Evolutionary conservation across 2,329 filamentous ascomycete species (phyloP).

Genomic region (Diatrype stigma): DNA sequence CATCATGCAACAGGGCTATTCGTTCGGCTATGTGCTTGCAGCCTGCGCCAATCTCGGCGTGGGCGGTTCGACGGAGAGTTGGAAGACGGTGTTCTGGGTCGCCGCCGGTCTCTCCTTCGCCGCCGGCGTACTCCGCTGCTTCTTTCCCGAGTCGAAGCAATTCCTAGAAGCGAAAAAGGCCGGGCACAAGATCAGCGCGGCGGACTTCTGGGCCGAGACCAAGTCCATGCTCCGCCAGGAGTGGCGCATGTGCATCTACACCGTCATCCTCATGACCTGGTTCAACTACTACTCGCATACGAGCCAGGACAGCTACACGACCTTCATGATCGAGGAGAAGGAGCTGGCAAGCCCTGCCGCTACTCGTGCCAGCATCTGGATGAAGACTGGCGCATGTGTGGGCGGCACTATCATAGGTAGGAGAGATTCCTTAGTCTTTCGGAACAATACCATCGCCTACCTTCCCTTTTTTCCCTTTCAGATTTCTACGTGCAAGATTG

Average conservation of each 20-base stretch:
- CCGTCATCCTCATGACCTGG: conserved; percentile 74
- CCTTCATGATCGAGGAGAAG: conserved; percentile 73
- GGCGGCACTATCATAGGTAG: conserved; percentile 63
- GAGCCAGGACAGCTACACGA: conserved; percentile 77
- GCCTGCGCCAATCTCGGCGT: conserved; percentile 72
- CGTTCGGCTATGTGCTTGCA: conserved; percentile 74
- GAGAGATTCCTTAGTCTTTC: no score
- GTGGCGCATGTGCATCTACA: conserved; percentile 76
- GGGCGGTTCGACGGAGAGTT: conserved; percentile 57
- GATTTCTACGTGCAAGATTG: no score
- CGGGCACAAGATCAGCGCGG: conserved; percentile 46
- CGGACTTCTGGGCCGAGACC: conserved; percentile 65
- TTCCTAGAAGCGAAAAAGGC: conserved; percentile 66
- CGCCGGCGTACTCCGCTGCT: conserved; percentile 62
- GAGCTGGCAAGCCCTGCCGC: conserved; percentile 60
- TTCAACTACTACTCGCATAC: conserved; percentile 75
- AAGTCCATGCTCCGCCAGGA: conserved; percentile 63
- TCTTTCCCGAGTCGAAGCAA: conserved; percentile 71
- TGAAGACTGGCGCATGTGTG: conserved; percentile 74
- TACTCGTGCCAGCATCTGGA: conserved; percentile 72
- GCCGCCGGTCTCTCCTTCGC: conserved; percentile 63
- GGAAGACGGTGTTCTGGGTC: conserved; percentile 76
- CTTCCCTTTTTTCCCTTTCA: no score
- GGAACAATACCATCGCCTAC: no score
- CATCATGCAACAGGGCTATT: conserved; percentile 78